Evolutionary conservation across 805 yeast genomes (phyloP).

Genomic region (Candida odintsovae): DNA sequence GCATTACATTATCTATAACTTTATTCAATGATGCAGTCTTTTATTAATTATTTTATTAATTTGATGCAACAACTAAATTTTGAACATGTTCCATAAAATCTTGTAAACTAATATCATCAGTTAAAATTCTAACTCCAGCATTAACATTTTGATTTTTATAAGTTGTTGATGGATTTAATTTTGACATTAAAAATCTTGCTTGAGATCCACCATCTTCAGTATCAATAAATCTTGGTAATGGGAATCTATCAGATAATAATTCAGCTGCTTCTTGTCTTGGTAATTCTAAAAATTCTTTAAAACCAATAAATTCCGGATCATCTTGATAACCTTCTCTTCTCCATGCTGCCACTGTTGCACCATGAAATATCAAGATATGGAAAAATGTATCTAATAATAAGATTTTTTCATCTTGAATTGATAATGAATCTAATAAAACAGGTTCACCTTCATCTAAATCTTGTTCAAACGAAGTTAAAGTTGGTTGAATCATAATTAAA

Average conservation of each 20-base stretch:
- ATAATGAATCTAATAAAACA: slow-evolving; percentile 57
- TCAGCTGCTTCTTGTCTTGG: slow-evolving; percentile 65
- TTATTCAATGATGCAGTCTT: too few relatives aligned
- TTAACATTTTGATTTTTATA: slow-evolving; percentile 36
- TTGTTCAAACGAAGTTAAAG: slow-evolving; percentile 49
- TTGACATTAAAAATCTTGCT: slow-evolving; percentile 65
- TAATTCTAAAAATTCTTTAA: slow-evolving; percentile 51
- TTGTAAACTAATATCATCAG: slow-evolving; percentile 42
- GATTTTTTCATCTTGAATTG: slow-evolving; percentile 52
- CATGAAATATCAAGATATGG: slow-evolving; percentile 63
- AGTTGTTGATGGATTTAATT: slow-evolving; percentile 60
- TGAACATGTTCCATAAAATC: slow-evolving; percentile 32
- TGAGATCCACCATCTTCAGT: slow-evolving; percentile 75
- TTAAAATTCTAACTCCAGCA: slow-evolving; percentile 38
- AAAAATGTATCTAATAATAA: slow-evolving; percentile 62
- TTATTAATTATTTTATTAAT: not conserved
- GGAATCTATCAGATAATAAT: slow-evolving; percentile 59
- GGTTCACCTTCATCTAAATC: slow-evolving; percentile 47
- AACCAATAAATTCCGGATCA: slow-evolving; percentile 51
- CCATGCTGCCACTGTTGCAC: slow-evolving; percentile 64
- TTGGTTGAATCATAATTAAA: slow-evolving; percentile 65
- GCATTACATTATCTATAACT: too few relatives aligned
- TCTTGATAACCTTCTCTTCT: slow-evolving; percentile 59
- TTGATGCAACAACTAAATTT: slow-evolving; percentile 18
- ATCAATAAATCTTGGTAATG: slow-evolving; percentile 66